Percentiles rank a stretch among this genome's conserved stretches.
Evolutionary conservation across 108 stramenopile genomes (phyloP).

Genomic region (Nannochloropsis granulata): DNA sequence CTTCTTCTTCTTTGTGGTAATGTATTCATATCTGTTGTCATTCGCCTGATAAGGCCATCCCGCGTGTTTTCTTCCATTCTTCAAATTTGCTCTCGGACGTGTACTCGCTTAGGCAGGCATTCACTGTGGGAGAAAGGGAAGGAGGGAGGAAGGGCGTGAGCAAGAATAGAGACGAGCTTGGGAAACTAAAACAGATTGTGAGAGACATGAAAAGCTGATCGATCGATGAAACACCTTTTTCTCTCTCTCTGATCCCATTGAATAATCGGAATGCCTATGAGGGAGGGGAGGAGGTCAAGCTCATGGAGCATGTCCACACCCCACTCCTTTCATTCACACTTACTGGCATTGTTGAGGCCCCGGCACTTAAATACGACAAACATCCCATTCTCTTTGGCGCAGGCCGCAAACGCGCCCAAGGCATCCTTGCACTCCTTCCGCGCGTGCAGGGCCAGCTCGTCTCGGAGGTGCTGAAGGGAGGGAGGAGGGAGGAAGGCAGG

Average conservation of each 20-base stretch:
- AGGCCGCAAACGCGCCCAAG: not conserved
- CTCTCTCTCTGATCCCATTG: no score
- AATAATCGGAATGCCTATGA: no score
- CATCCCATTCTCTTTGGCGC: not conserved
- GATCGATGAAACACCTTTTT: no score
- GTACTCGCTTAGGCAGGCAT: not conserved
- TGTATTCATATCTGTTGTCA: no score
- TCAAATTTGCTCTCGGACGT: not conserved
- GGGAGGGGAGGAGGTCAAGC: no score
- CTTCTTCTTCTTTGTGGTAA: no score
- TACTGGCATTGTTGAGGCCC: not conserved
- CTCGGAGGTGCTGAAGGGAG: not conserved
- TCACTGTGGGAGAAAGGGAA: not conserved
- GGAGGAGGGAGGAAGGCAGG: not conserved
- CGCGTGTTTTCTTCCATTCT: not conserved
- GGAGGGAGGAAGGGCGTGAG: not conserved
- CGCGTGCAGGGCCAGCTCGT: not conserved
- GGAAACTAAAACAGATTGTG: not conserved
- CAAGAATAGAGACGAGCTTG: not conserved
- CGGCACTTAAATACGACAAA: not conserved
- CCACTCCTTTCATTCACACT: not conserved
- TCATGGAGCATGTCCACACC: not conserved
- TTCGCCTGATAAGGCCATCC: no score
- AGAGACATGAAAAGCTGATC: not conserved
- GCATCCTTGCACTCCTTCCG: not conserved